Base-by-base conservation (phyloP, 2,329 filamentous ascomycete genomes). In the Exophiala oligosperma region DNA sequence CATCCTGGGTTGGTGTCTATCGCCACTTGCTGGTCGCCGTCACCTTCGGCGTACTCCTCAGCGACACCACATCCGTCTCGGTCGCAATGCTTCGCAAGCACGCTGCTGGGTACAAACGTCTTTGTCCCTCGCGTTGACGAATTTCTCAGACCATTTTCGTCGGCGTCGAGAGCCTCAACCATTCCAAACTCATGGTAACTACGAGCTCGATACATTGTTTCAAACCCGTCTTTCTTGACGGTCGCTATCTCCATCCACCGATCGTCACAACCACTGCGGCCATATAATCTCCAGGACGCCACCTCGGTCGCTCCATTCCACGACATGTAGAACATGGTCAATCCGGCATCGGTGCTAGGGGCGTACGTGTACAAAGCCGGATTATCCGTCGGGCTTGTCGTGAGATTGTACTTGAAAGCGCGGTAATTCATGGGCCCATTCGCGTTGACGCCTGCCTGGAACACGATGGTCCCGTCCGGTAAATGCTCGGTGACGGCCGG, bases 271-370 rank as follows among this genome's bases (percentile, higher is more conserved):
- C 32, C 41, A 4, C 38, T 26, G 12, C 44, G 44, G 9, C 53
- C 68, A 58, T 69, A 72, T 54, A 73, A 67, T 6, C 66, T 66
- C 71, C 71, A 81, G 6, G 64, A 69, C 17, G 59, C 57, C n/a
- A 80, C 70, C 49, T 79, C 77, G 1, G 78, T 80, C 0, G 77
- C 77, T 11, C 78, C 78, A 60, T 80, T 80, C 78, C 78, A 80
- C 53, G 70, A 72, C 32, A 73, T 70, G 35, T 72, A 65, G 56
- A 70, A 69, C 37, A 68, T 58, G 47, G 56, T 64, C 14, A 7
- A 11, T 7, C 28, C 35, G 21, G 11, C 21, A 26, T 44, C 41
- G 21, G 54, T 32, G 37, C 37, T 44, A 4, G 28, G 23, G 5
- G 49, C 49, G 35, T 52, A 52, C 40, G 46, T 49, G 38, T 48